Evolutionary conservation across 495 filamentous ascomycete species (phyloP), one percentile per base, ranked within the genome.

Genomic region (Lasiosphaeria miniovina): DNA sequence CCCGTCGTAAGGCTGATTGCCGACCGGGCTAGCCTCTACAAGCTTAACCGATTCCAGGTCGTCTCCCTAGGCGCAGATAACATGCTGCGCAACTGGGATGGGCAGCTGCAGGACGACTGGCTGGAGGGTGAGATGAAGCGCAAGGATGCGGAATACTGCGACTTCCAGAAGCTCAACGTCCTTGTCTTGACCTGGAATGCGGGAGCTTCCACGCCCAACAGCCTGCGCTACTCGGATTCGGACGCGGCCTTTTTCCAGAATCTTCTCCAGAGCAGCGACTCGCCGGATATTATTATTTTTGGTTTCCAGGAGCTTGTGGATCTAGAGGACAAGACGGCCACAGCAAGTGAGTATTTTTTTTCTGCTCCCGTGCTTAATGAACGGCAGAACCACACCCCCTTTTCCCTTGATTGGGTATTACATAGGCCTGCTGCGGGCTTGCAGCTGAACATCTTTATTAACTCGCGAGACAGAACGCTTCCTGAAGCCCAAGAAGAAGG

Each of bases 231-330:
- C 55, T 80, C 84, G 11, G 80, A 84, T 38, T 73, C 78, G 32
- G 89, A 93, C 63, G 80, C 80, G 5, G 76, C 80, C 36, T 96
- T 98, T 71, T 86, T 98, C 58, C 83, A 84, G 63, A 80, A 90
- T 57, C 80, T 94, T 0, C 76, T 96, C 45, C 78, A 86, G 59
- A 81, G 77, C 36, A 86, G 88, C 57, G 80, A 88, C 53, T 86
- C 88, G 8, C 91, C 94, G 0, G 94, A 98, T 64, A 88, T 98
- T 52, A 77, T 98, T 5, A 84, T 98, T 4, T 98, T 98, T 81
- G 94, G 94, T 9, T 98, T 98, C 71, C 94, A 98, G 70, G 94
- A 98, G 71, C 80, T 98, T 8, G 93, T 98, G 11, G 95, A 98
- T 66, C 77, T 98, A 12, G 94, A 98, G 68, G 91, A 98, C 70